These are phyloP conservation scores for Erodium moschatum DNA, from an alignment of 441 rosid genomes.

Conservation along the genomic window DNA sequence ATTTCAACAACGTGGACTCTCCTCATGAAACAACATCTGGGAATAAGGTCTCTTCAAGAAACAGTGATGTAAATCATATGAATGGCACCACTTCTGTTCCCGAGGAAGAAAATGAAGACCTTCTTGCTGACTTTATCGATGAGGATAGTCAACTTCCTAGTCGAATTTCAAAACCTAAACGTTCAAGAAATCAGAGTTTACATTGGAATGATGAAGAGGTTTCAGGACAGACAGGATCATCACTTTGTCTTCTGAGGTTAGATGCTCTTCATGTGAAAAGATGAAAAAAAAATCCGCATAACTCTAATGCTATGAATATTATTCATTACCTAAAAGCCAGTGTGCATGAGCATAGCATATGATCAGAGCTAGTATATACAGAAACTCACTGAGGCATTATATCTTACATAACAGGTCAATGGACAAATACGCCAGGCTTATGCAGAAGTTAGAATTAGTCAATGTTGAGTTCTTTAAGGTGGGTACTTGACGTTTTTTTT, in stretches of 20 bases:
- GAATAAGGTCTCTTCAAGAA: constrained; percentile 33
- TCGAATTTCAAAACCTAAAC: constrained; percentile 53
- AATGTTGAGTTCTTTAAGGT: constrained; percentile 95
- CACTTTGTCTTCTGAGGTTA: constrained; percentile 89
- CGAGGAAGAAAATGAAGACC: constrained; percentile 96
- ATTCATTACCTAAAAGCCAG: neutral
- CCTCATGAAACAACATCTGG: constrained; percentile 40
- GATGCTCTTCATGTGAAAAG: constrained; percentile 18
- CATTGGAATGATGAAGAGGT: constrained; percentile 55
- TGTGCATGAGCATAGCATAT: constrained; percentile 5
- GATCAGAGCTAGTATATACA: neutral
- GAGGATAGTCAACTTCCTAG: constrained; percentile 99
- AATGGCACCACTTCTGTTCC: constrained; percentile 50
- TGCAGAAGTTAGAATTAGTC: constrained; percentile 93
- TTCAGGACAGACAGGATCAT: constrained; percentile 87
- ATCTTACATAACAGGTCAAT: constrained; percentile 51
- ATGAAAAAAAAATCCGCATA: constrained; percentile 11
- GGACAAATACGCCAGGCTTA: constrained; percentile 97
- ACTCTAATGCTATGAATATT: neutral
- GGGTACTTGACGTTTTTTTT: constrained; percentile 14
- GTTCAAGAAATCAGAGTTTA: constrained; percentile 33
- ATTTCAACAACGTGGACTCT: constrained; percentile 34
- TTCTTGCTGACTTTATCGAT: constrained; percentile 95
- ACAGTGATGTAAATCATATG: constrained; percentile 29
- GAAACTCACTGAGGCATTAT: constrained; percentile 21